Percentiles rank a stretch among this genome's conserved stretches.
Conservation (phyloP, 2,329 filamentous ascomycete species). For the Trichoderma oligosporum region DNA sequence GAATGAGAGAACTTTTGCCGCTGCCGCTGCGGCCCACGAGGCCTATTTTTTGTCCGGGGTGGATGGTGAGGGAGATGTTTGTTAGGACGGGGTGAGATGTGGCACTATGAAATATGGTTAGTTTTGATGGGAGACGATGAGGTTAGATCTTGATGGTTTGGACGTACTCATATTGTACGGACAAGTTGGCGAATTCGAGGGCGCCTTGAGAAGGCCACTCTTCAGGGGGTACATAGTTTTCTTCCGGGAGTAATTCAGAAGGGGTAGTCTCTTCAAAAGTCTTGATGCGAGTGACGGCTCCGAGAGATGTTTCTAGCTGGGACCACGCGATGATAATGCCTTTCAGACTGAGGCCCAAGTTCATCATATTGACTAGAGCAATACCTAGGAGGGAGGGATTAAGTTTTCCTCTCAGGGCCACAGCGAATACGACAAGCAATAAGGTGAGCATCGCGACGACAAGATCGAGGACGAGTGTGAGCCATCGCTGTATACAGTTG, state of each 20-base stretch:
- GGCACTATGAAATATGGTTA: constrained; percentile 17
- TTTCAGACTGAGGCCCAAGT: constrained; percentile 28
- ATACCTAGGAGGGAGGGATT: constrained; percentile 35
- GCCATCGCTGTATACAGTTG: constrained; percentile 51
- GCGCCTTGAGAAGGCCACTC: constrained; percentile 27
- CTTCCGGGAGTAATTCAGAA: constrained; percentile 23
- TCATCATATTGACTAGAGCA: constrained; percentile 37
- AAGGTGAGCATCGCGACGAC: constrained; percentile 48
- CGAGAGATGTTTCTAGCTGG: constrained; percentile 30
- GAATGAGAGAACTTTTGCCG: constrained; percentile 39
- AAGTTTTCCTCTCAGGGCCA: constrained; percentile 30
- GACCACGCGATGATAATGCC: constrained; percentile 30
- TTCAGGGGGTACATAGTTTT: constrained; percentile 19
- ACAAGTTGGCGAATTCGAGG: constrained; percentile 26
- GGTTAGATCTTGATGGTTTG: constrained; percentile 18
- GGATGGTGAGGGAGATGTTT: constrained; percentile 31
- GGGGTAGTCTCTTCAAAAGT: constrained; percentile 28
- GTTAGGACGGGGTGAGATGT: constrained; percentile 29
- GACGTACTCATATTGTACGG: constrained; percentile 29
- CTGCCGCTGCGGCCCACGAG: constrained; percentile 46
- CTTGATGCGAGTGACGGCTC: constrained; percentile 30
- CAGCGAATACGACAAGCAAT: constrained; percentile 36
- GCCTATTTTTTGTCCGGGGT: constrained; percentile 37
- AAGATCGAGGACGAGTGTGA: constrained; percentile 49
- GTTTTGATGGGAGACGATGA: not conserved